A percentile compares a stretch with the other conserved stretches of the same genome.
Conservation (phyloP, 2,329 filamentous ascomycete genomes). For the Pestalotiopsis sp. region DNA sequence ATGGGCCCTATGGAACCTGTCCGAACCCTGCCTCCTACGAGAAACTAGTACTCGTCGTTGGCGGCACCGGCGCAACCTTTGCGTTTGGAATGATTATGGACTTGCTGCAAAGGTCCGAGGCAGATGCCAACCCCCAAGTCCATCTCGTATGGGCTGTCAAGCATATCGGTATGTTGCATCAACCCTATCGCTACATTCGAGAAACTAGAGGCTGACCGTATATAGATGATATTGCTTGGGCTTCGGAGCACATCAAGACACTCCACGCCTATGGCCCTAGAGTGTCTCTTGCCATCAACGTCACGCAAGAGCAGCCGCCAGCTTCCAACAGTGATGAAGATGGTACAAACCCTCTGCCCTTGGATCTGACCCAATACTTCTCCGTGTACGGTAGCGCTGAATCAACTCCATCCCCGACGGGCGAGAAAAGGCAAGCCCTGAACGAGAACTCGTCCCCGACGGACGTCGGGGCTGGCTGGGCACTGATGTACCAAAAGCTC, state of each 20-base stretch:
- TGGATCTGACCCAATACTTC: neutral
- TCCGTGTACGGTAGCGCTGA: neutral
- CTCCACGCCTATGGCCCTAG: neutral
- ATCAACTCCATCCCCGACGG: neutral
- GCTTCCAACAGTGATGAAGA: neutral
- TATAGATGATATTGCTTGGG: neutral
- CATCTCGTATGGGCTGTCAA: neutral
- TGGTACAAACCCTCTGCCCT: neutral
- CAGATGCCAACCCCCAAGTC: neutral
- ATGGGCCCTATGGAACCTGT: neutral
- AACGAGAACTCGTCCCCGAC: neutral
- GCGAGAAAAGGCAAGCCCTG: neutral
- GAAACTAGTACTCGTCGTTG: neutral
- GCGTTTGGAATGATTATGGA: neutral
- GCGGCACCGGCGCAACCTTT: neutral
- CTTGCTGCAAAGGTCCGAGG: neutral
- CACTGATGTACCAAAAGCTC: neutral
- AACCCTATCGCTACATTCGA: neutral
- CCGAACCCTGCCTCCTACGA: neutral
- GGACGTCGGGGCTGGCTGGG: neutral
- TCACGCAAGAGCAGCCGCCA: neutral
- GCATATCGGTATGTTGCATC: neutral
- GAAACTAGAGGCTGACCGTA: neutral
- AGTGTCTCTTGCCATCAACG: neutral
- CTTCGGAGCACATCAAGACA: neutral